A percentile compares a stretch with the other conserved stretches of the same genome.
These are phyloP conservation scores for Fimicolochytrium jonesii DNA, from an alignment of 192 early-diverging fungal genomes.

Conservation along the genomic window DNA sequence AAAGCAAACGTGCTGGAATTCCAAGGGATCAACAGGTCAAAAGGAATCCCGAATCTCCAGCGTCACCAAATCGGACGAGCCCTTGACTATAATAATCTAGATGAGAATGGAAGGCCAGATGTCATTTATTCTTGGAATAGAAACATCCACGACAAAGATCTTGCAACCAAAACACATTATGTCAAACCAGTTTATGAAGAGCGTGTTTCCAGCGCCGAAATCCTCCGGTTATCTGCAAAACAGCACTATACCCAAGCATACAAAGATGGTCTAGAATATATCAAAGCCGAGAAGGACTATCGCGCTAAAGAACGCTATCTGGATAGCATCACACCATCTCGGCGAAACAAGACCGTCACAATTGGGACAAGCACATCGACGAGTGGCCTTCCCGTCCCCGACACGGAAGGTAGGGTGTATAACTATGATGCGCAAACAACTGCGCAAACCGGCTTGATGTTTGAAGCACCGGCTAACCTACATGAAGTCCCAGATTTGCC, in stretches of 20 bases:
- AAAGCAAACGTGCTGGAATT: neutral
- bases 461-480: constrained; percentile 1
- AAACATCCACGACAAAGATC: constrained; percentile 7
- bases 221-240: neutral
- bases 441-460: constrained; percentile 4
- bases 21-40: neutral
- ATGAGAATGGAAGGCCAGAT: neutral
- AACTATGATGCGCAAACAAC: neutral
- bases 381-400: constrained; percentile 1
- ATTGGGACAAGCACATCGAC: constrained; percentile 1
- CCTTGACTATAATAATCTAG: constrained; percentile 1
- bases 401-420: neutral
- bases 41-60: constrained; percentile 6
- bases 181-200: neutral
- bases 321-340: neutral
- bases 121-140: constrained; percentile 9
- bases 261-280: constrained; percentile 8
- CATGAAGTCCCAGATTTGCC: neutral
- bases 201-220: neutral
- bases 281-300: constrained; percentile 13
- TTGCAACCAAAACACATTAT: neutral
- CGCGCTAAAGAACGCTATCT: neutral
- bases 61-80: neutral
- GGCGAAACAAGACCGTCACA: neutral
- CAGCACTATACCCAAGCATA: constrained; percentile 8